Base-by-base conservation (phyloP, 495 filamentous ascomycete genomes). In the Penicillium manginii region DNA sequence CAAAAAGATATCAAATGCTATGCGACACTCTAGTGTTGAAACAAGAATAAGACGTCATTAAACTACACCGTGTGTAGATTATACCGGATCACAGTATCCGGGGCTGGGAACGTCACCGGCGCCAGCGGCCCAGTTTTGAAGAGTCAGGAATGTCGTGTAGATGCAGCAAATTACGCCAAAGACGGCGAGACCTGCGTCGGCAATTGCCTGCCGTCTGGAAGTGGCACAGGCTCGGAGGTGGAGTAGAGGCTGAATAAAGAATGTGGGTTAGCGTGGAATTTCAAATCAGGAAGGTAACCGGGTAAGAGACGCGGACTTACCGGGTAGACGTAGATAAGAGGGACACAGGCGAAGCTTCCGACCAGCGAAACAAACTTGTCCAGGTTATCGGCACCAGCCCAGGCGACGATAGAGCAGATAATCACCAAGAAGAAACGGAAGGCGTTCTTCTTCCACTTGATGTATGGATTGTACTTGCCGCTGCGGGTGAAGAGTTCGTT, bases 391-490 rank as follows among this genome's bases (percentile, higher is more conserved):
- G 94, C 92, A 52, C 94, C 94, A 57, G 85, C 85, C 92, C 92
- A 98, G 1, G 92, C 92, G 60, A 97, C 87, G 40, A 89, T 65
- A 3, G 92, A 90, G 67, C 93, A 97, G 32, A 92, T 67, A 61
- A 89, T 82, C 53, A 98, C 94, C 40, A 97, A 83, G 65, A 92
- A 85, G 77, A 97, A 98, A 33, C 94, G 88, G 79, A 94, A 98
- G 53, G 86, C 78, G 63, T 98, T 98, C 86, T 98, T 98, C 81
- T 96, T 88, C 93, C 93, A 97, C 77, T 98, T 98, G 79, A 98
- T 96, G 52, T 85, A 88, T 1, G 89, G 90, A 72, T 97, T 96
- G 71, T 96, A 92, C 73, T 98, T 98, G 52, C 94, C 94, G 55
- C 91, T 96, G 67, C 88, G 84, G 22, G 83, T 85, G 76, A 91